Evolutionary conservation across 306 rosid genomes (phyloP), one percentile per base, ranked within the genome.

Genomic region (Erythrophleum fordii): DNA sequence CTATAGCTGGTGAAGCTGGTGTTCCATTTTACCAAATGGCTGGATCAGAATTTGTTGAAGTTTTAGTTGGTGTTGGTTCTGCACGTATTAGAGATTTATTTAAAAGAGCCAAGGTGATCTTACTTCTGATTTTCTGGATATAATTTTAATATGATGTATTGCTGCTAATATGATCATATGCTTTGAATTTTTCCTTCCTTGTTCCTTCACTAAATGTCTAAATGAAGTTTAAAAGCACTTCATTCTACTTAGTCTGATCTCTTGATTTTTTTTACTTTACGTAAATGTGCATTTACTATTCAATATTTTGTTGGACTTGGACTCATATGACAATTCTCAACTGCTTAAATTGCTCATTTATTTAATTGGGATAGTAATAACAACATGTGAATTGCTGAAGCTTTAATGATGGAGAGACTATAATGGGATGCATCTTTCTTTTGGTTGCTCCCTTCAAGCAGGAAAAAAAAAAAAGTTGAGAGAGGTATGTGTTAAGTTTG

Each of bases 11-110:
- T 48, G 99, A 95, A 88, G 99, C 99, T 69, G 99, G 96, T 55
- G 99, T 95, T 83, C 99, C 99, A 41, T 95, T 95, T 87, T 95
- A 93, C 88, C 99, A 95, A 89, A 95, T 95, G 99, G 99, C 99
- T 81, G 99, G 99, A 68, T 95, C 99, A 14, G 98, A 95, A 81
- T 95, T 95, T 83, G 99, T 95, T 64, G 99, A 95, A 87, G 97
- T 95, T 87, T 88, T 95, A 77, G 99, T 95, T 58, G 99, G 99
- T 79, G 98, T 95, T 85, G 99, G 99, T 82, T 95, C 99, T 80
- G 99, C 99, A 37, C 99, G 99, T 80, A 88, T 95, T 85, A 90
- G 99, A 83, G 99, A 95, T 88, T 88, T 95, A 67, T 95, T 95
- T 84, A 95, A 88, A 86, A 88, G 99, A 89, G 99, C 99, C 78